Conservation (phyloP, 805 yeast genomes). For the Diddensiella santjacobensis region DNA sequence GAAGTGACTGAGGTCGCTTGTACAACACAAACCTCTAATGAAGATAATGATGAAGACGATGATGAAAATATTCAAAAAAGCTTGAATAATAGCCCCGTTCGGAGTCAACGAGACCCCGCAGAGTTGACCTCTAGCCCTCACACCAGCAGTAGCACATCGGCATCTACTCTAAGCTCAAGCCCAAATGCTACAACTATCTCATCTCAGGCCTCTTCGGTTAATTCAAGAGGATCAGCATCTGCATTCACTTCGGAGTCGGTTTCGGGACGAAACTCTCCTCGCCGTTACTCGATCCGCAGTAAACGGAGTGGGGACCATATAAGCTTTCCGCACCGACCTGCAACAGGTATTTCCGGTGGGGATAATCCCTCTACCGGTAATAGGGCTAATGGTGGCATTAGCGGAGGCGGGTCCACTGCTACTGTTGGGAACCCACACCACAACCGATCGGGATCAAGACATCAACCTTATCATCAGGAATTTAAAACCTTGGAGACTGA, state of each 20-base stretch:
- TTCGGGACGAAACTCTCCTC: slow-evolving; percentile 2
- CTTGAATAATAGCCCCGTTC: too few species aligned
- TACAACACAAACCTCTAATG: not conserved
- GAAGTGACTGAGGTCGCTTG: not conserved
- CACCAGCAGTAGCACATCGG: not conserved
- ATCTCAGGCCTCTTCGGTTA: slow-evolving; percentile 11
- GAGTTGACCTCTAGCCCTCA: too few species aligned
- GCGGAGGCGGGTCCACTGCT: not conserved
- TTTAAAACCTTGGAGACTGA: slow-evolving; percentile 30
- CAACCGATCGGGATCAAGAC: not conserved
- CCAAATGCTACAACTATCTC: slow-evolving; percentile 22
- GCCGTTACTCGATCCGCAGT: slow-evolving; percentile 2
- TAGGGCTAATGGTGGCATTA: not conserved
- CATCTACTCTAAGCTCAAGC: slow-evolving; percentile 11
- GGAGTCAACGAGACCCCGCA: too few species aligned
- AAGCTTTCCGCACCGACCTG: slow-evolving; percentile 7
- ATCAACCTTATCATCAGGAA: slow-evolving; percentile 23
- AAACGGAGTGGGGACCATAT: not conserved
- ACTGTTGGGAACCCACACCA: not conserved
- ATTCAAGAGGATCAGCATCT: not conserved
- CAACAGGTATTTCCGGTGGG: slow-evolving; percentile 2
- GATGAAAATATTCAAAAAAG: too few species aligned
- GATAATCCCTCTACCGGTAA: slow-evolving; percentile 7
- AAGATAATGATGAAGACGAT: not conserved
- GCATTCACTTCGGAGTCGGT: slow-evolving; percentile 5